Evolutionary conservation across 73 alveolate species (phyloP), one percentile per base, ranked within the genome.

Genomic region (Paramecium sexaurelia): DNA sequence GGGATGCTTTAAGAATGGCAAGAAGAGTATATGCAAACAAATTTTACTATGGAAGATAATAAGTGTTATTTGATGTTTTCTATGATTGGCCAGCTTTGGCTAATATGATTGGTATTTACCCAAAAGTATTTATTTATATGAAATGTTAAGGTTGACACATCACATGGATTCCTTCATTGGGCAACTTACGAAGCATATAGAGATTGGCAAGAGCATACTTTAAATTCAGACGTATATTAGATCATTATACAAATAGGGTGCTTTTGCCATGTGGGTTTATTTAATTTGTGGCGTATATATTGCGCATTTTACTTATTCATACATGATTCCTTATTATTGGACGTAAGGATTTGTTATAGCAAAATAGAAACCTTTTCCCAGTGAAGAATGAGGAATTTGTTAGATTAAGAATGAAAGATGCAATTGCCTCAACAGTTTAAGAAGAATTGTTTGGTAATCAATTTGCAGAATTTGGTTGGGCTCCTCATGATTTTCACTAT

Each of bases 381-480:
- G 90, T 55, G 27, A 88, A 88, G 75, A 88, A 88, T 37, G 94
- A 88, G 36, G 94, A 88, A 88, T 68, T 68, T 20, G 56, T 82
- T 24, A 75, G 94, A 68, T 71, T 88, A 43, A 88, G 94, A 88
- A 88, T 88, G 94, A 88, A 69, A 69, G 94, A 88, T 69, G 85
- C 85, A 13, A 40, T 88, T 11, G 94, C 94, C 19, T 88, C 94
- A 68, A 82, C 94, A 13, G 94, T 88, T 41, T 37, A 68, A 6
- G 94, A 88, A 88, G 94, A 88, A 88, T 39, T 69, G 13, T 88
- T 68, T 32, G 94, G 94, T 88, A 88, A 68, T 41, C 24, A 88
- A 41, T 88, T 41, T 69, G 89, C 91, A 29, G 94, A 88, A 68
- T 88, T 75, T 24, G 87, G 84, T 13, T 88, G 94, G 94, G 67